Conservation (phyloP, 169 alveolate genomes). For the Eimeria tenella region DNA sequence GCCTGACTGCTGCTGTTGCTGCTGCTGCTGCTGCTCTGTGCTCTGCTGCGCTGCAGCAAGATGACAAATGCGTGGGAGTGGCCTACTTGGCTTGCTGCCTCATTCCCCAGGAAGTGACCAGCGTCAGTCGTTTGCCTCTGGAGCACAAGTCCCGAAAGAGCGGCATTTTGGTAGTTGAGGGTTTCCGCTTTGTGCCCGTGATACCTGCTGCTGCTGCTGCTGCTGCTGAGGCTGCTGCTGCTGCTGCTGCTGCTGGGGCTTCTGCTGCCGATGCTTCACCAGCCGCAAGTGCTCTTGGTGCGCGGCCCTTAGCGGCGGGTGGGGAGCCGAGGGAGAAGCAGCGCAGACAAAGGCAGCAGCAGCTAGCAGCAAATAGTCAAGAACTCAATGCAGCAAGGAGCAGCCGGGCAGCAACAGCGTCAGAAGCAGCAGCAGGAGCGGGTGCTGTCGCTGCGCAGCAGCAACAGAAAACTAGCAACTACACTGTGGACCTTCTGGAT, state of each 20-base stretch:
- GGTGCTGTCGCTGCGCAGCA: conserved; percentile 22
- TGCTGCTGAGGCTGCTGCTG: conserved; percentile 40
- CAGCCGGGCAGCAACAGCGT: neutral
- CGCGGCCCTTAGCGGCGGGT: neutral
- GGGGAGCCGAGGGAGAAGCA: neutral
- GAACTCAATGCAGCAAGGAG: neutral
- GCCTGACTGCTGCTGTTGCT: conserved; percentile 1
- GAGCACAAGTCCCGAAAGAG: conserved; percentile 40
- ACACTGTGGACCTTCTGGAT: conserved; percentile 3
- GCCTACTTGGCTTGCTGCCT: conserved; percentile 52
- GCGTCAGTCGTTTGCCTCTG: conserved; percentile 25
- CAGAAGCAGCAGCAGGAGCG: conserved; percentile 11
- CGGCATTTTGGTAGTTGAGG: conserved; percentile 2
- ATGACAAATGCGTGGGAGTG: conserved; percentile 50
- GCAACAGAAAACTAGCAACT: neutral
- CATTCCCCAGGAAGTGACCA: conserved; percentile 34
- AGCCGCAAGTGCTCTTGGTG: neutral
- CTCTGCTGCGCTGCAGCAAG: conserved; percentile 16
- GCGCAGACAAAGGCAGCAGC: neutral
- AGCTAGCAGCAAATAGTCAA: neutral
- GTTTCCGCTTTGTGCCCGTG: conserved; percentile 16
- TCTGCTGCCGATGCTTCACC: conserved; percentile 3
- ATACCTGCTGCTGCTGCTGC: conserved; percentile 50
- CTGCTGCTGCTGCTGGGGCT: conserved; percentile 25
- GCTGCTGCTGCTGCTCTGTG: neutral